Base-by-base conservation (phyloP, 192 early-diverging fungal species). In the Rhizophagus clarus region DNA sequence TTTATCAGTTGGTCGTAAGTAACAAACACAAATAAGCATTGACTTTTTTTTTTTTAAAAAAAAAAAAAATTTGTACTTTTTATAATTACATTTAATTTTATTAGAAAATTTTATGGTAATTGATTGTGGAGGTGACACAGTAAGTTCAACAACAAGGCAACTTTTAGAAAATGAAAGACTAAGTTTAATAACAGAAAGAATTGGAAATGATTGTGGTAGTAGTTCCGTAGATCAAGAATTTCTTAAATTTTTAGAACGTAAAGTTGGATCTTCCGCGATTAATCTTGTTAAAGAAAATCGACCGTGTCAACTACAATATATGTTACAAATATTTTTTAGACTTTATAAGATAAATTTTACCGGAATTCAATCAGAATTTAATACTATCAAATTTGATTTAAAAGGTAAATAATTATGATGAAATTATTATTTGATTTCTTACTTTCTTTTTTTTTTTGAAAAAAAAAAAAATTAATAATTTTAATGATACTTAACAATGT, bases 91-190 rank as follows among this genome's bases (percentile, higher is more conserved):
- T n/a, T 47, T 37, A n/a, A n/a, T n/a, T 12, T 29, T 56, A 15
- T 28, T 47, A 73, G 83, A 86, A 28, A 83, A 82, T 2, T 88
- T 90, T 68, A 88, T 90, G 87, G 86, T 90, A 40, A 85, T 86
- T 76, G 87, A 89, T 83, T 87, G 84, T 34, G 87, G 88, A 76
- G 88, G 88, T 66, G 87, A 86, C 67, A 88, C 87, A 6, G 87
- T 89, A 0, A 87, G 88, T 85, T 80, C 87, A 76, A 89, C 75
- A 87, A 82, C 74, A 62, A 40, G 7, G n/a, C 29, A 31, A 11
- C 29, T 51, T 0, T 60, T 74, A 10, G 4, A 26, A 24, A 7
- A 22, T 20, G 51, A 49, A 10, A 47, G 45, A 74, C 28, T 74
- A 32, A 60, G 47, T 31, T 24, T 47, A 74, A 56, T 28, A 7